Conservation (phyloP, 2,329 filamentous ascomycete species). For the Phaeosphaeria sp. region DNA sequence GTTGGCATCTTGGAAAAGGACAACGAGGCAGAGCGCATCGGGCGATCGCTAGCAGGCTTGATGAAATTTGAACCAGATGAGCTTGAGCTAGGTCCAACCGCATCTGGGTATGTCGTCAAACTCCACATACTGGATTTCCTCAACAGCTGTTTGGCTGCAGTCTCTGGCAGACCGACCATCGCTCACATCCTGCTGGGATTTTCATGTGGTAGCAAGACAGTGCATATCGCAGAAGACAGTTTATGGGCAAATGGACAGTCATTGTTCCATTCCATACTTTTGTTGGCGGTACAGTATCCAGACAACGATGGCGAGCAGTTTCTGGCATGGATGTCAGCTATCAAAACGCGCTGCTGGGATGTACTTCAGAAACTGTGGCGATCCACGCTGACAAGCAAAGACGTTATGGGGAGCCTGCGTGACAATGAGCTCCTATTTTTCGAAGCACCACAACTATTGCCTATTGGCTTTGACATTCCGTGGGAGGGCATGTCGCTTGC, state of each 20-base stretch:
- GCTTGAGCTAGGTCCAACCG: constrained; percentile 70
- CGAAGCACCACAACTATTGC: constrained; percentile 72
- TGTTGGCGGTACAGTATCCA: constrained; percentile 73
- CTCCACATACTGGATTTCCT: constrained; percentile 85
- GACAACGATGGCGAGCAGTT: constrained; percentile 59
- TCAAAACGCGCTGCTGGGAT: constrained; percentile 55
- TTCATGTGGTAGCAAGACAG: constrained; percentile 71
- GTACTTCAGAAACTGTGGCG: constrained; percentile 84
- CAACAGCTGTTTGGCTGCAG: constrained; percentile 76
- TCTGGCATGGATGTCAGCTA: constrained; percentile 50
- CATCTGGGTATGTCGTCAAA: constrained; percentile 81
- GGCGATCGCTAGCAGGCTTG: constrained; percentile 73
- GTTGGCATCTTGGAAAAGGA: constrained; percentile 87
- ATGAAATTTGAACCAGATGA: constrained; percentile 72
- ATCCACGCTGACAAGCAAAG: constrained; percentile 75
- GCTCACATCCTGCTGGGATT: constrained; percentile 93
- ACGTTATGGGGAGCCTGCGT: constrained; percentile 81
- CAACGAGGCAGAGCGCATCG: constrained; percentile 79
- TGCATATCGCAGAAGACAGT: constrained; percentile 72
- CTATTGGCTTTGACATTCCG: constrained; percentile 70
- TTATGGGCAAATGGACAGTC: constrained; percentile 75
- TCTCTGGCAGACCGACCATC: constrained; percentile 79
- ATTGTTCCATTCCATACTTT: constrained; percentile 81
- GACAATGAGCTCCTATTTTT: constrained; percentile 80
- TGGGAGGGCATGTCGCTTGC: constrained; percentile 75